These are phyloP conservation scores for Pseudoscleropodium purum DNA, from an alignment of 225 moss, liverwort and hornwort species.

Conservation along the genomic window DNA sequence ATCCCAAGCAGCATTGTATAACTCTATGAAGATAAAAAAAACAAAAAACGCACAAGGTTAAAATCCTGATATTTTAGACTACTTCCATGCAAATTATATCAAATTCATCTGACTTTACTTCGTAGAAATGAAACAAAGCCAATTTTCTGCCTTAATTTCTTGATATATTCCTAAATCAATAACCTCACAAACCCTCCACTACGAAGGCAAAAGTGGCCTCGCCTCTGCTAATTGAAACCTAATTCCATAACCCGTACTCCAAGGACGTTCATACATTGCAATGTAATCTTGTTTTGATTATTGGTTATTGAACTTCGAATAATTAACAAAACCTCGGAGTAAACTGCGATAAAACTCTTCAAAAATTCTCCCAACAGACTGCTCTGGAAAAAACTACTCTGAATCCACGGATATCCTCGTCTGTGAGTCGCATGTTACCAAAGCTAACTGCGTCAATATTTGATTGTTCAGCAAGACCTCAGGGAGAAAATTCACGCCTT, in stretches of 20 bases:
- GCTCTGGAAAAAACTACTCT: neutral
- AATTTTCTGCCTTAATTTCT: neutral
- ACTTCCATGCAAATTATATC: neutral
- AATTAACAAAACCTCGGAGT: neutral
- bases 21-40: neutral
- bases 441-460: neutral
- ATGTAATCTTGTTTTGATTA: neutral
- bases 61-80: neutral
- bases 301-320: neutral
- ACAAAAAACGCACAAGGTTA: neutral
- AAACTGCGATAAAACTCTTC: neutral
- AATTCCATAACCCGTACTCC: neutral
- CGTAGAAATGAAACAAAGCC: neutral
- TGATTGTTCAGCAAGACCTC: neutral
- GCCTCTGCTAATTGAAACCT: neutral
- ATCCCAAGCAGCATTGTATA: neutral
- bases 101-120: neutral
- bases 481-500: conserved; percentile 6
- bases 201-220: neutral
- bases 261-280: neutral
- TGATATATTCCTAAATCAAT: neutral
- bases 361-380: neutral
- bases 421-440: neutral
- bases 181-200: neutral
- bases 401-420: neutral